These are phyloP conservation scores for Pseudohyphozyma bogoriensis DNA, from an alignment of 768 basidiomycete genomes.

Conservation along the genomic window DNA sequence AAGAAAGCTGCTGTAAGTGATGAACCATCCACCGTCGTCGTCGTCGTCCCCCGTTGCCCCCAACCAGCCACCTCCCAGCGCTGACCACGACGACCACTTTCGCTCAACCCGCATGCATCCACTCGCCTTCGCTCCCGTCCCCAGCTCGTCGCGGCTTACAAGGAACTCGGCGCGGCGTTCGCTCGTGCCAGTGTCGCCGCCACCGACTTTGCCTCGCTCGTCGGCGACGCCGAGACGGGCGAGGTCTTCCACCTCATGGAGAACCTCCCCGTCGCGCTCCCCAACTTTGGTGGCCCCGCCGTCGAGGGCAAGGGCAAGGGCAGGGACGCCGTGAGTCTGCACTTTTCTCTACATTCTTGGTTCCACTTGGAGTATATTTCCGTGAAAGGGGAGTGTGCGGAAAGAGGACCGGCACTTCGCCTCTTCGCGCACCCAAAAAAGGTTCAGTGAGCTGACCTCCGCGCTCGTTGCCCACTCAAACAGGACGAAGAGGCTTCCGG, in stretches of 20 bases:
- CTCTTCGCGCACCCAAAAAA: background rate
- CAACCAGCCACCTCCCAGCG: background rate
- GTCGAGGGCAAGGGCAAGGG: conserved; percentile 1
- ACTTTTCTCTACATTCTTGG: too few species aligned
- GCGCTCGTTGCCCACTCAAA: background rate
- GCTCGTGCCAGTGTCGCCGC: too few species aligned
- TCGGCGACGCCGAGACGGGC: background rate
- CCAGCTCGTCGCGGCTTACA: conserved; percentile 1
- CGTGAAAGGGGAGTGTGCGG: background rate
- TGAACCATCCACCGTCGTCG: background rate
- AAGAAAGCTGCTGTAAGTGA: too few species aligned
- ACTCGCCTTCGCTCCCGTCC: background rate
- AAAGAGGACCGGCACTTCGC: background rate
- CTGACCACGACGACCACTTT: background rate
- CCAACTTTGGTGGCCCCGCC: conserved; percentile 1
- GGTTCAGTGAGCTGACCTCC: background rate
- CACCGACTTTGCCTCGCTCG: too few species aligned
- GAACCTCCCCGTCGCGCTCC: background rate
- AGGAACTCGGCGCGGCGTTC: background rate
- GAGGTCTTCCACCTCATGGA: background rate
- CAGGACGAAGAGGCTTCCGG: conserved; percentile 26
- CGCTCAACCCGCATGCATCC: too few species aligned
- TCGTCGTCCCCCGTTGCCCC: background rate
- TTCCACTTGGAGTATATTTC: too few species aligned
- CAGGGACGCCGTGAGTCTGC: background rate